Evolutionary conservation across 257 asterid genomes (phyloP).

Genomic region (Lavandula angustifolia): DNA sequence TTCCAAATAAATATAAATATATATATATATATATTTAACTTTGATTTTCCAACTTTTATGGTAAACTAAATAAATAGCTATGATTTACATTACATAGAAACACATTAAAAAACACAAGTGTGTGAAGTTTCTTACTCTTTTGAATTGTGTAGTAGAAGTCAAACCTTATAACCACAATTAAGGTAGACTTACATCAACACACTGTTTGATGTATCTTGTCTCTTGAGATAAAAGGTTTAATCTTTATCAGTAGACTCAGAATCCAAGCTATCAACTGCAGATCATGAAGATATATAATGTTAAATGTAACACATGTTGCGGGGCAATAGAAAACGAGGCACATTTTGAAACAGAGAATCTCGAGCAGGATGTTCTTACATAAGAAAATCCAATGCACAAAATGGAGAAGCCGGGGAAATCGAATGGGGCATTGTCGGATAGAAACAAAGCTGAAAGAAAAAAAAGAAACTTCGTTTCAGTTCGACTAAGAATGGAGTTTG

Average conservation of each 20-base stretch:
- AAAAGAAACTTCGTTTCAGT: not conserved
- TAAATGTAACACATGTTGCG: too few species aligned
- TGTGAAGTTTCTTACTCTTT: too few species aligned
- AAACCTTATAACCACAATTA: too few species aligned
- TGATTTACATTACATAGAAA: too few species aligned
- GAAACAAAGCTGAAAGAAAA: slow-evolving; percentile 25
- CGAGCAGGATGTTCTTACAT: slow-evolving; percentile 18
- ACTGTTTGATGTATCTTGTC: not conserved
- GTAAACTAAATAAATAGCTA: too few species aligned
- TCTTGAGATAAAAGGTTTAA: slow-evolving; percentile 10
- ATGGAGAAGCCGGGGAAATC: slow-evolving; percentile 33
- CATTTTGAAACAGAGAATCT: too few species aligned
- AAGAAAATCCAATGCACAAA: slow-evolving; percentile 32
- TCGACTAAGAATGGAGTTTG: not conserved
- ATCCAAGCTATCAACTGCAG: slow-evolving; percentile 15
- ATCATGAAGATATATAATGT: not conserved
- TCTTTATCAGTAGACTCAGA: slow-evolving; percentile 21
- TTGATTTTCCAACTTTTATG: too few species aligned
- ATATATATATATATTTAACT: too few species aligned
- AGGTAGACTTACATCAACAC: slow-evolving; percentile 1
- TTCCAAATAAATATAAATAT: too few species aligned
- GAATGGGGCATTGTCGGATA: slow-evolving; percentile 30
- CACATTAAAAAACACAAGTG: too few species aligned
- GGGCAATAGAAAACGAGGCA: too few species aligned
- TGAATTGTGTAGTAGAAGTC: too few species aligned